Percentiles rank a stretch among this genome's conserved stretches.
These are phyloP conservation scores for Wickerhamomyces rabaulensis DNA, from an alignment of 805 yeast genomes.

Conservation along the genomic window DNA sequence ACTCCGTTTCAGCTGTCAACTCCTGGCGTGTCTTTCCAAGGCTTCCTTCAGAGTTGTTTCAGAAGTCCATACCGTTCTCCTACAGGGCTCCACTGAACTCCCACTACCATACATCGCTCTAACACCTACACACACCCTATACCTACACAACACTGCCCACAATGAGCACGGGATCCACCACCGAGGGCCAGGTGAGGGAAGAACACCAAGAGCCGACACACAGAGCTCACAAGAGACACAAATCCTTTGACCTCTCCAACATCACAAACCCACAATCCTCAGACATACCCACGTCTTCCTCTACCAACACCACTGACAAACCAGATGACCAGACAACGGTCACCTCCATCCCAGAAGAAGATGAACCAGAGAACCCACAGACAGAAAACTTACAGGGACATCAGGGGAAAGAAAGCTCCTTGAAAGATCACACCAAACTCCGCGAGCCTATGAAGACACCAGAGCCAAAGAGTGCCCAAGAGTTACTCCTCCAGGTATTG, in stretches of 20 bases:
- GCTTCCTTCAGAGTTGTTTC: too few relatives aligned
- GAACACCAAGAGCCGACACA: neutral
- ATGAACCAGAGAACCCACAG: too few relatives aligned
- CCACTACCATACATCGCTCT: too few relatives aligned
- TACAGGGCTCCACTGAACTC: too few relatives aligned
- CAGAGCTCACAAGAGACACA: constrained; percentile 14
- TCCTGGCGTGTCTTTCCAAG: too few relatives aligned
- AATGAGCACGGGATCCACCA: neutral
- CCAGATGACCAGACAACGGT: neutral
- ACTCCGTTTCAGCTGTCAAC: too few relatives aligned
- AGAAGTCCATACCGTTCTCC: too few relatives aligned
- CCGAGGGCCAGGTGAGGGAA: too few relatives aligned
- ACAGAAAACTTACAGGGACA: neutral
- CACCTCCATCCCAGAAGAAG: neutral
- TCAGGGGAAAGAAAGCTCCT: neutral
- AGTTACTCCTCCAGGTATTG: constrained; percentile 1
- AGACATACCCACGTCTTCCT: neutral
- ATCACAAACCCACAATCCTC: neutral
- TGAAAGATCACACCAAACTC: neutral
- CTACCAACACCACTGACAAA: neutral
- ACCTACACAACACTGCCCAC: neutral
- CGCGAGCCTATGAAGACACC: neutral
- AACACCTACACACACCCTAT: too few relatives aligned
- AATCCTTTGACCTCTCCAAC: constrained; percentile 8
- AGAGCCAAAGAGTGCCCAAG: neutral